Percentiles rank a stretch among this genome's conserved stretches.
phyloP scores from a whole-genome alignment of 139 green algal species.

The Coelastrella sp. region DNA sequence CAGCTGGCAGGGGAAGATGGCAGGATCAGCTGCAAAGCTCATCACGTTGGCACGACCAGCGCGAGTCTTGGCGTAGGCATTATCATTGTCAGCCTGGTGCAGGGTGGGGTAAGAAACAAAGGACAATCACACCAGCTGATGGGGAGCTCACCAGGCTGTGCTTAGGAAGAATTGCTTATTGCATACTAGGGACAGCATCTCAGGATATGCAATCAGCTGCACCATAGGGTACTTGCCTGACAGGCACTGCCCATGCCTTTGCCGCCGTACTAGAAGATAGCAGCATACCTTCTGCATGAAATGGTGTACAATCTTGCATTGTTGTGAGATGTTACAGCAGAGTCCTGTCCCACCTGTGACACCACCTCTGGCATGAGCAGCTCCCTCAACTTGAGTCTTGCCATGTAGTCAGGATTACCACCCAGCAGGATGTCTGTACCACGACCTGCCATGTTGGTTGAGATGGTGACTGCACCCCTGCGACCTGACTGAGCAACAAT shows the following conservation, averaged over 20 bases:
- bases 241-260: too few species aligned
- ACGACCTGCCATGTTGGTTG: conserved; percentile 98
- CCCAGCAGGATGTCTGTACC: conserved; percentile 98
- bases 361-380: conserved; percentile 88
- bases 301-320: too few species aligned
- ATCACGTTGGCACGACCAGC: neutral
- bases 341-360: conserved; percentile 5
- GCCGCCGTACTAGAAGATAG: too few species aligned
- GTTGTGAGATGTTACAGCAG: too few species aligned
- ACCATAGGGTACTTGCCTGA: too few species aligned
- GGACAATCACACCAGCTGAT: too few species aligned
- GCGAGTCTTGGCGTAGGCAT: conserved; percentile 11
- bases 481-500: conserved; percentile 95
- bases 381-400: conserved; percentile 93
- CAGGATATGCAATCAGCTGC: too few species aligned
- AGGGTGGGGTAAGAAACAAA: neutral
- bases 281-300: too few species aligned
- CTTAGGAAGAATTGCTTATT: too few species aligned
- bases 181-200: too few species aligned
- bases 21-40: conserved; percentile 57
- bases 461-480: conserved; percentile 91
- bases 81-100: conserved; percentile 12
- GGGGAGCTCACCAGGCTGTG: too few species aligned
- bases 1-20: conserved; percentile 92
- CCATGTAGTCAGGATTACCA: conserved; percentile 74